phyloP scores from a whole-genome alignment of 768 basidiomycete genomes.

The Hygrophoropsis aurantiaca region DNA sequence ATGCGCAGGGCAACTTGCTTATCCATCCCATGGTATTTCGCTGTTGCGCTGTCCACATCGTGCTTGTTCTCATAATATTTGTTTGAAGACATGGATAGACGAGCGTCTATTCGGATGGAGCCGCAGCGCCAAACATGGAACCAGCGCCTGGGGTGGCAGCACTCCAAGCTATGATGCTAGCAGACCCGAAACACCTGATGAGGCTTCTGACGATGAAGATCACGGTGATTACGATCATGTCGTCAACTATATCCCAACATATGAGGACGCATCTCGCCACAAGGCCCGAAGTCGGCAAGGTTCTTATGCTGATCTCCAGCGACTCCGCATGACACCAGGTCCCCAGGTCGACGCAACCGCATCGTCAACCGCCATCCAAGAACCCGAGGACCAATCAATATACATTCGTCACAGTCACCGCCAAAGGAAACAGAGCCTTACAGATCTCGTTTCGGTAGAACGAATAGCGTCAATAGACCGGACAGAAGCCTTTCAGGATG shows the following conservation, averaged over 20 bases:
- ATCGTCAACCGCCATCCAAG: conserved; percentile 15
- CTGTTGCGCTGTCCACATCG: conserved; percentile 6
- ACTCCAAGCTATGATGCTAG: conserved; percentile 57
- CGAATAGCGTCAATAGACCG: conserved; percentile 61
- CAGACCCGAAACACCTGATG: conserved; percentile 67
- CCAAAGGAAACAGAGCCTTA: conserved; percentile 60
- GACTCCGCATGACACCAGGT: conserved; percentile 44
- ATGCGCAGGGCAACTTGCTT: conserved; percentile 79
- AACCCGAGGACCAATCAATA: conserved; percentile 38
- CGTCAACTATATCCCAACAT: conserved; percentile 57
- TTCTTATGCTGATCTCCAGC: conserved; percentile 82
- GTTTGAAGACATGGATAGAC: conserved; percentile 76
- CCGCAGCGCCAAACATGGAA: conserved; percentile 72
- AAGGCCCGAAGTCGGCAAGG: conserved; percentile 63
- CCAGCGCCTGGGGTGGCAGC: conserved; percentile 79
- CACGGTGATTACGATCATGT: conserved; percentile 92
- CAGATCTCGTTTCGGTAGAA: conserved; percentile 61
- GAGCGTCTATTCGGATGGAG: conserved; percentile 94
- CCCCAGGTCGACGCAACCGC: conserved; percentile 10
- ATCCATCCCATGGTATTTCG: conserved; percentile 80
- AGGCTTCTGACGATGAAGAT: conserved; percentile 83
- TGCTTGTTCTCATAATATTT: neutral
- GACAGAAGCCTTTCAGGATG: conserved; percentile 57
- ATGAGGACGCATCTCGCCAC: conserved; percentile 43
- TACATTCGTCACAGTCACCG: conserved; percentile 48